Conservation (phyloP, 352 stramenopile species). For the Phytophthora cryptogea region DNA sequence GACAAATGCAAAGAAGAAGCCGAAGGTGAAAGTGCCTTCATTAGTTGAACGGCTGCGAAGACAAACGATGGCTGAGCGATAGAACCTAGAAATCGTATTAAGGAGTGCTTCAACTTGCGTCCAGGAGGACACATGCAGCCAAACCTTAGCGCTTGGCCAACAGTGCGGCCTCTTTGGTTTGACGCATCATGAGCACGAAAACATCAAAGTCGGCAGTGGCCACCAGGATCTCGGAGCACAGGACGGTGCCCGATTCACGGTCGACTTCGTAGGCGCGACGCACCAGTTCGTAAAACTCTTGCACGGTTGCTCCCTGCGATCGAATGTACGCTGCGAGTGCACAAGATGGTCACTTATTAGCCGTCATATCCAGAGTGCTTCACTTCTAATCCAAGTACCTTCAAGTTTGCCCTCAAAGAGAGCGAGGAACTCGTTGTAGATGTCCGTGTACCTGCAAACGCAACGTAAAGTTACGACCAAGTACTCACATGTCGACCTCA, state of each 20-base stretch:
- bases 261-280: slow-evolving; percentile 59
- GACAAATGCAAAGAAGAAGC: slow-evolving; percentile 53
- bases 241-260: slow-evolving; percentile 60
- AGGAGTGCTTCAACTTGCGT: neutral
- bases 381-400: slow-evolving; percentile 36
- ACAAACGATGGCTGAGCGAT: slow-evolving; percentile 62
- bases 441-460: slow-evolving; percentile 64
- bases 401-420: slow-evolving; percentile 82
- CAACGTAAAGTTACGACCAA: too few species aligned
- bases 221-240: slow-evolving; percentile 80
- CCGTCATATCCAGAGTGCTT: neutral
- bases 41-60: slow-evolving; percentile 71
- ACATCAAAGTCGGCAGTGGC: slow-evolving; percentile 82
- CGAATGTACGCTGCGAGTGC: slow-evolving; percentile 53
- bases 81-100: neutral
- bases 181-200: slow-evolving; percentile 85
- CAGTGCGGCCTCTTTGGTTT: slow-evolving; percentile 71
- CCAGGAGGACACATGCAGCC: neutral
- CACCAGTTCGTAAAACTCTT: slow-evolving; percentile 73
- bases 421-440: slow-evolving; percentile 77
- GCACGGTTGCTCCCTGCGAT: slow-evolving; percentile 56
- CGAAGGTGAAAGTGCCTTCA: slow-evolving; percentile 72
- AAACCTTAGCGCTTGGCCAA: slow-evolving; percentile 48
- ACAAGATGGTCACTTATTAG: neutral
- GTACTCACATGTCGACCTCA: neutral